Conservation (phyloP, 768 basidiomycete genomes). For the Phanerochaete carnosa region DNA sequence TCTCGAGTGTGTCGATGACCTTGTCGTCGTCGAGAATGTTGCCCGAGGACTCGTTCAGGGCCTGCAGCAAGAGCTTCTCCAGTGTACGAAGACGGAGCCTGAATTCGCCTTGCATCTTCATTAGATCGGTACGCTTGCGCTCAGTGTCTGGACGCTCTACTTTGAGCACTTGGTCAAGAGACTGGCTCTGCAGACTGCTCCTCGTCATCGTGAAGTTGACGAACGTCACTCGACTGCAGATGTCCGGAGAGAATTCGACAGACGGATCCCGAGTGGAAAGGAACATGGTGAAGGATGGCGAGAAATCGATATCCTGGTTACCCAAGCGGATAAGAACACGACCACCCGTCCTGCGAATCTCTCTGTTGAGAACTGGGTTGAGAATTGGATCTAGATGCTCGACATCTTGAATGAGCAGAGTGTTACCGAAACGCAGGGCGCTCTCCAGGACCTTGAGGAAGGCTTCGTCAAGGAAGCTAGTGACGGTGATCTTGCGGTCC, state of each 20-base stretch:
- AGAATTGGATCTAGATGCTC: slow-evolving; percentile 97
- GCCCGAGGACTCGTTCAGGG: slow-evolving; percentile 93
- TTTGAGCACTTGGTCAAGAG: slow-evolving; percentile 93
- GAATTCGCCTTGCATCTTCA: slow-evolving; percentile 99
- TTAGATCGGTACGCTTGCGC: slow-evolving; percentile 90
- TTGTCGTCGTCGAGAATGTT: slow-evolving; percentile 99
- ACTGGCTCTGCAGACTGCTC: slow-evolving; percentile 97
- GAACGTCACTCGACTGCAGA: slow-evolving; percentile 95
- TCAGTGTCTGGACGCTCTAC: slow-evolving; percentile 97
- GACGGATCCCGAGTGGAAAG: slow-evolving; percentile 96
- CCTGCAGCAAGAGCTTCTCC: slow-evolving; percentile 89
- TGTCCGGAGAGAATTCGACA: slow-evolving; percentile 96
- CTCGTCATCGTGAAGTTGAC: slow-evolving; percentile 99
- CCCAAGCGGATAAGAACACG: slow-evolving; percentile 96
- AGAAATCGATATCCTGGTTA: slow-evolving; percentile 98
- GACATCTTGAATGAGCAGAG: slow-evolving; percentile 95
- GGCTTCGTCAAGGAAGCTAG: slow-evolving; percentile 97
- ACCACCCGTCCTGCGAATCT: slow-evolving; percentile 93
- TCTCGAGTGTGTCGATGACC: slow-evolving; percentile 95
- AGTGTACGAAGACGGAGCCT: slow-evolving; percentile 86
- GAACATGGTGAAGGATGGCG: slow-evolving; percentile 99
- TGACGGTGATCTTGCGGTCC: slow-evolving; percentile 95
- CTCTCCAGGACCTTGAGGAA: slow-evolving; percentile 99
- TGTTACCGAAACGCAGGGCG: slow-evolving; percentile 98
- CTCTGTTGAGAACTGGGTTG: slow-evolving; percentile 95